These are phyloP conservation scores for Scedosporium minutisporum DNA, from an alignment of 2,329 filamentous ascomycete species.

Conservation along the genomic window DNA sequence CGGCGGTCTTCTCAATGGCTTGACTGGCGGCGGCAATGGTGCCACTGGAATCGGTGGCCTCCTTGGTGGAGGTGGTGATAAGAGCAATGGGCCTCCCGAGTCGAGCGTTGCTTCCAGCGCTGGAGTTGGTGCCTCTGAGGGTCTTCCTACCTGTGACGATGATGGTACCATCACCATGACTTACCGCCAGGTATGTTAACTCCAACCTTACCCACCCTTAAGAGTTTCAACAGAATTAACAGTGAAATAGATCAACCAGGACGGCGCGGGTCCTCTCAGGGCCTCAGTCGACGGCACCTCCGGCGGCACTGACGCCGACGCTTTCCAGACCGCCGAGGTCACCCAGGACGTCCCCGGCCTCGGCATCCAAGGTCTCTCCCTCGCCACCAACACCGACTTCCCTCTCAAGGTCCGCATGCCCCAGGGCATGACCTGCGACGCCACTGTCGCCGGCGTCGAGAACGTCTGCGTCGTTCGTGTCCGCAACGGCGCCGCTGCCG, in stretches of 20 bases:
- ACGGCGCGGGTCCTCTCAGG: conserved; percentile 54
- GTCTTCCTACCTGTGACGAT: conserved; percentile 51
- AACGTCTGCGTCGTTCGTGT: conserved; percentile 59
- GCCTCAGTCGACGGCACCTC: conserved; percentile 54
- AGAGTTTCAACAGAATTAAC: conserved; percentile 1
- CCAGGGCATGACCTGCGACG: conserved; percentile 56
- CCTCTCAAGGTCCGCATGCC: conserved; percentile 57
- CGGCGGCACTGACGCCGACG: conserved; percentile 48
- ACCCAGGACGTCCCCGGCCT: conserved; percentile 52
- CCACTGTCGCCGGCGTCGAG: conserved; percentile 43
- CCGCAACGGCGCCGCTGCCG: conserved; percentile 50
- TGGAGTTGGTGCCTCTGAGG: conserved; percentile 41
- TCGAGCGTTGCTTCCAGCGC: conserved; percentile 41
- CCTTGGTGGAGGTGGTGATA: conserved; percentile 20
- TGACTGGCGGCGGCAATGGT: conserved; percentile 17
- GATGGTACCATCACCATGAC: conserved; percentile 53
- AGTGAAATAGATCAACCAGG: conserved; percentile 55
- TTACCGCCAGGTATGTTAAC: conserved; percentile 38
- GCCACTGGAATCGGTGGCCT: conserved; percentile 20
- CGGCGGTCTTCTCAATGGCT: background rate
- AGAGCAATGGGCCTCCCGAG: conserved; percentile 34
- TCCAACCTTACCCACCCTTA: background rate
- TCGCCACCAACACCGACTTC: conserved; percentile 53
- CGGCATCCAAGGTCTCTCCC: conserved; percentile 45
- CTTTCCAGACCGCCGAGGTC: conserved; percentile 51